Evolutionary conservation across 176 grass and related monocot genomes (phyloP).

Genomic region (Rhynchospora tenuis): DNA sequence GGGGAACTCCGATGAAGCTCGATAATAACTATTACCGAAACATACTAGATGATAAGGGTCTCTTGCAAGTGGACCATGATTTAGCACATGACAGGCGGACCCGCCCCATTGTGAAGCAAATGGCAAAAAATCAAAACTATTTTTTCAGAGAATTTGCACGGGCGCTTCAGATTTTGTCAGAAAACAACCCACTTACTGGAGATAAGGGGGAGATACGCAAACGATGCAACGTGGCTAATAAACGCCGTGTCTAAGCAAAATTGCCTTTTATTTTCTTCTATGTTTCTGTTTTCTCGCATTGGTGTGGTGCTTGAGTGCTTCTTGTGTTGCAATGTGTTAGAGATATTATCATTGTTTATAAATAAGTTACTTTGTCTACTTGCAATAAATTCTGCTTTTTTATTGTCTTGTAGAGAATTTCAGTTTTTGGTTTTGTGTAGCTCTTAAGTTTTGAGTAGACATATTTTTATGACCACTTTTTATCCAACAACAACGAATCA

Average conservation of each 20-base stretch:
- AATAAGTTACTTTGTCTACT: neutral
- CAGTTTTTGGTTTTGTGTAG: neutral
- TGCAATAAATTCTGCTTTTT: neutral
- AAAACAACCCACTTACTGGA: constrained; percentile 34
- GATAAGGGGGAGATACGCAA: constrained; percentile 34
- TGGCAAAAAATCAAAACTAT: constrained; percentile 25
- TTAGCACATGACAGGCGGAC: constrained; percentile 20
- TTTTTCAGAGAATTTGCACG: constrained; percentile 28
- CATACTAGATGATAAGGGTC: constrained; percentile 32
- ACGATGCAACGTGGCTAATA: constrained; percentile 25
- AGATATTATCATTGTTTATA: neutral
- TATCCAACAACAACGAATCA: too few species aligned
- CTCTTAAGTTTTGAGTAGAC: neutral
- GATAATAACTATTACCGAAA: constrained; percentile 35
- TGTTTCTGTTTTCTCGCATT: too few species aligned
- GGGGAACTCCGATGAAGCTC: constrained; percentile 26
- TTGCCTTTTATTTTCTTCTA: neutral
- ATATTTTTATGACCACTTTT: neutral
- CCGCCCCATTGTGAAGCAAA: constrained; percentile 22
- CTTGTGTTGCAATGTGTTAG: neutral
- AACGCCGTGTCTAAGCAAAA: neutral
- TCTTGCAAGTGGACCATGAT: constrained; percentile 33
- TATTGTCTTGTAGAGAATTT: neutral
- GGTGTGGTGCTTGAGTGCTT: neutral
- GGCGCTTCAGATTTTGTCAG: constrained; percentile 23